Percentiles rank a stretch among this genome's conserved stretches.
Evolutionary conservation across 2,329 filamentous ascomycete species (phyloP).

Genomic region (Zymoseptoria passerinii): DNA sequence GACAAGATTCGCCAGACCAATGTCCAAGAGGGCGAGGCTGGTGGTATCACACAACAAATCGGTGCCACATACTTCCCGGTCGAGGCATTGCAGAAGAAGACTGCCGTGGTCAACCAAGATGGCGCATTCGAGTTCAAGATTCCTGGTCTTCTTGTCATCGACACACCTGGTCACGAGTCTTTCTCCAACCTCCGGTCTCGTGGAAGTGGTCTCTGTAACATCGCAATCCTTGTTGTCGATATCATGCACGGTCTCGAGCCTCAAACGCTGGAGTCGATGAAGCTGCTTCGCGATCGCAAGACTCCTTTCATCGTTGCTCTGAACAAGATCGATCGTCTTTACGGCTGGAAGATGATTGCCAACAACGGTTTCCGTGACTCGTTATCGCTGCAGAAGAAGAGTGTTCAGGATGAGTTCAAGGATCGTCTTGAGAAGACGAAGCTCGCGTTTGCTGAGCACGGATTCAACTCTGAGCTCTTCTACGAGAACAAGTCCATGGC

Average conservation of each 20-base stretch:
- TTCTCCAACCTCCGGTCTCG: constrained; percentile 96
- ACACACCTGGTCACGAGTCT: constrained; percentile 99
- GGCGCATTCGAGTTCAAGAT: constrained; percentile 93
- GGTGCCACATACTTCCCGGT: constrained; percentile 98
- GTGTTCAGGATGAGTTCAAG: constrained; percentile 87
- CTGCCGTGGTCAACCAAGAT: constrained; percentile 84
- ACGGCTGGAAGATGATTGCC: constrained; percentile 96
- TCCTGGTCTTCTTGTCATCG: constrained; percentile 90
- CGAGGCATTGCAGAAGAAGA: constrained; percentile 87
- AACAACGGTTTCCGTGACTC: constrained; percentile 98
- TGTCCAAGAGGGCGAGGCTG: constrained; percentile 96
- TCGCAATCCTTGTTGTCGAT: constrained; percentile 96
- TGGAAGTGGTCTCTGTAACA: constrained; percentile 97
- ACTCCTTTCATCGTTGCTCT: constrained; percentile 97
- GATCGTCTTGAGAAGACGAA: constrained; percentile 87
- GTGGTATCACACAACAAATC: constrained; percentile 99
- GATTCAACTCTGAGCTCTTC: constrained; percentile 95
- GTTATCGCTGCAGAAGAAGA: constrained; percentile 80
- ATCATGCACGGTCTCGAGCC: constrained; percentile 99
- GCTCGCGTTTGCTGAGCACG: constrained; percentile 87
- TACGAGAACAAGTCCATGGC: constrained; percentile 98
- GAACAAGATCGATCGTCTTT: constrained; percentile 99
- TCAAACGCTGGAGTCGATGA: constrained; percentile 96
- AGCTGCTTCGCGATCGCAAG: constrained; percentile 80
- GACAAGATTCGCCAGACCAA: constrained; percentile 99